Evolutionary conservation across 352 stramenopile species (phyloP).

Genomic region (Phytophthora pisi): DNA sequence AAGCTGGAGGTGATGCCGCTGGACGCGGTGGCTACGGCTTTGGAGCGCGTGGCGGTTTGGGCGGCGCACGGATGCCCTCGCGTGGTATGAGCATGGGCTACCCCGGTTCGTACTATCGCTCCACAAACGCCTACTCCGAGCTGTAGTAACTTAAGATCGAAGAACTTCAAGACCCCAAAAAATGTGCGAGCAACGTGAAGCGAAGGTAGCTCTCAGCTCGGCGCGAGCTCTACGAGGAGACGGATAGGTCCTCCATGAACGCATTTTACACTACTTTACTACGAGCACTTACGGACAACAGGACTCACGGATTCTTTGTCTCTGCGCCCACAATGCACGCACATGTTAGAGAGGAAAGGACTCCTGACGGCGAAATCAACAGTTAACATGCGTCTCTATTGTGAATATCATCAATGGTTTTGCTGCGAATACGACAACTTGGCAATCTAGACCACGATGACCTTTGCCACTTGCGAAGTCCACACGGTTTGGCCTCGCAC

Average conservation of each 20-base stretch:
- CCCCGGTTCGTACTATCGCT: constrained; percentile 57
- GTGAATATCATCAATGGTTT: neutral
- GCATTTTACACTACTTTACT: constrained; percentile 24
- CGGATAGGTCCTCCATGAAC: constrained; percentile 10
- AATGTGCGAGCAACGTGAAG: constrained; percentile 20
- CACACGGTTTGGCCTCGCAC: constrained; percentile 61
- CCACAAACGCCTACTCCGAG: constrained; percentile 61
- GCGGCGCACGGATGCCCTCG: constrained; percentile 26
- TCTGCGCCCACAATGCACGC: constrained; percentile 6
- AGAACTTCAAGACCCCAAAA: constrained; percentile 18
- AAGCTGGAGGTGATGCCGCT: constrained; percentile 30
- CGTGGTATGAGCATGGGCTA: constrained; percentile 57
- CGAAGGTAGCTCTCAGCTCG: constrained; percentile 26
- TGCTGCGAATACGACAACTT: constrained; percentile 18
- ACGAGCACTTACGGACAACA: constrained; percentile 7
- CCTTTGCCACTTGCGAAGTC: constrained; percentile 44
- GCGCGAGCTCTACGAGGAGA: constrained; percentile 20
- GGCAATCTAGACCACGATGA: constrained; percentile 25
- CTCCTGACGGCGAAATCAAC: constrained; percentile 11
- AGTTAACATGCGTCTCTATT: constrained; percentile 18
- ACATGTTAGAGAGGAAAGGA: constrained; percentile 22
- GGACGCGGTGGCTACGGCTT: constrained; percentile 31
- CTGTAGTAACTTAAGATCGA: constrained; percentile 46
- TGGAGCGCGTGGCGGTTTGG: constrained; percentile 31
- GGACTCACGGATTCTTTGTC: constrained; percentile 1